Evolutionary conservation across 495 filamentous ascomycete species (phyloP), one percentile per base, ranked within the genome.

Genomic region (Pyronema domesticum): DNA sequence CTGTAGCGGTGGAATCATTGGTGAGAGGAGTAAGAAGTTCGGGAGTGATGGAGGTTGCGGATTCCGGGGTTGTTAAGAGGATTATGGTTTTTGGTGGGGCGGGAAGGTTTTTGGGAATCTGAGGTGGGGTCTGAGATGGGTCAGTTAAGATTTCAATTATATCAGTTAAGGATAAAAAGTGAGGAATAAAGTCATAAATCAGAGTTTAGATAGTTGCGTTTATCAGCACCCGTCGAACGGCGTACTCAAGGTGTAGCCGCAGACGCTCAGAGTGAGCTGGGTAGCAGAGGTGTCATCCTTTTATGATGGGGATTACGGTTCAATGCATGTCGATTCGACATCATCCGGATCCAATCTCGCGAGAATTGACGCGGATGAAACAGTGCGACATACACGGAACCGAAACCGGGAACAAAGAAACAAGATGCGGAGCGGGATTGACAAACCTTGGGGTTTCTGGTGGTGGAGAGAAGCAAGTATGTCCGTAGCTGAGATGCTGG

Each of bases 251-350:
- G 58, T 36, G 58, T 62, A 19, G 54, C 36, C 46, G 46, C 48
- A 49, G 55, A 62, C 52, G 51, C 57, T 64, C 60, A 53, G 60
- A 64, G 55, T 60, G 57, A 63, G 60, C 60, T 58, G 57, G 54
- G 57, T 57, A 58, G 53, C 53, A 62, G 49, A 55, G 55, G 45
- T 63, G 54, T 46, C 13, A 50, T 64, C 58, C 56, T 63, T 30
- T 30, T 57, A 64, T 53, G 34, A 57, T 14, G 15, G 19, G 15
- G 17, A 37, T 10, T 51, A 13, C 48, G 34, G 34, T 13, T 10
- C 11, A 47, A 19, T 17, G 45, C 34, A 51, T 51, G 11, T 51
- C 14, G 18, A 13, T 15, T 43, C 6, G 19, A 48, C 1, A 15
- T 11, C 13, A 48, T 14, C 45, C 11, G 7, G 9, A 40, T 47